Base-by-base conservation (phyloP, 306 rosid species). In the Cyclanthera cordifolia region DNA sequence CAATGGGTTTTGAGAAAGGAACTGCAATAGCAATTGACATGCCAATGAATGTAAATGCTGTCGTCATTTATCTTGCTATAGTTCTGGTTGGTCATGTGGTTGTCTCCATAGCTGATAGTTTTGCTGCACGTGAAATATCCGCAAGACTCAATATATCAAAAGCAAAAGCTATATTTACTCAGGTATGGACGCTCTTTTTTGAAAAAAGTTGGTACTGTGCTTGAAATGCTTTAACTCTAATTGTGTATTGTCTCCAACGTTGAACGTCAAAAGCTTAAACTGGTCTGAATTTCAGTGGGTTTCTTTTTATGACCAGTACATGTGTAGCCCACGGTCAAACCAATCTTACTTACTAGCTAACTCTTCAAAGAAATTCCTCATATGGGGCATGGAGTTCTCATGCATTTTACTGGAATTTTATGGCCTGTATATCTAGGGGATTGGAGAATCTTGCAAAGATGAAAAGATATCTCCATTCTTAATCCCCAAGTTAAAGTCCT, bases 51-150 rank as follows among this genome's bases (percentile, higher is more conserved):
- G 88, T 81, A 74, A 79, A 55, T 64, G 83, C 96, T n/a, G 83
- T 90, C 60, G 81, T 90, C 76, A 87, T 87, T 87, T 93, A 93
- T 86, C 83, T 93, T 48, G 95, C 95, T 67, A 87, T 89, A 56
- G 77, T 89, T 83, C 87, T 93, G 74, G 91, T 88, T 39, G 95
- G 96, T 74, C 84, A 79, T 75, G 90, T 80, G 50, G 94, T 90
- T 72, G 99, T 93, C 69, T 93, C 96, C 16, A 90, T 93, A 55
- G 99, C 99, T 73, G 96, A 93, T 83, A 93, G 99, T 83, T 93
- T 93, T 77, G 95, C 95, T 70, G 82, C 95, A 11, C 74, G 64
- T 74, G 99, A 93, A 86, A 93, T 93, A 81, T 89, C 96, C 72
- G 73, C 84, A 64, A 87, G 99, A 76, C 85, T 93, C 34, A 83